Base-by-base conservation (phyloP, 2,329 filamentous ascomycete genomes). In the Cladobotryum protrusum region DNA sequence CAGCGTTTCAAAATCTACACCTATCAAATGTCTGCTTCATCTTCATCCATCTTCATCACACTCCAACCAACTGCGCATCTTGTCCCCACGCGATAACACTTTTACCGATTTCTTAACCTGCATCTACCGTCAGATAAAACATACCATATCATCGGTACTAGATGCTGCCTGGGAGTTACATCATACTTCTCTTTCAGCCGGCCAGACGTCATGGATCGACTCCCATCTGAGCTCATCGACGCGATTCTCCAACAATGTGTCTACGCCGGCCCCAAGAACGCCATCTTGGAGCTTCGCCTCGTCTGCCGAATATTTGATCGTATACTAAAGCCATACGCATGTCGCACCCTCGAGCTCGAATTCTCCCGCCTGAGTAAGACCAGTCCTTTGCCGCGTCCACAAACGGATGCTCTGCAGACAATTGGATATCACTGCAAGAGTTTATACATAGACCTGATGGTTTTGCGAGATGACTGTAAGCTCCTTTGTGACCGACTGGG, bases 381-480 rank as follows among this genome's bases (percentile, higher is more conserved):
- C 45, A 68, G 61, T 56, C 62, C 55, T 32, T 55, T 59, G 14
- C 55, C 54, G 15, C 68, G 61, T 4, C 70, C 67, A 1, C 61
- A 67, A 45, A 52, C 67, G n/a, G 65, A 68, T 57, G 69, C 68
- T 6, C 59, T 78, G n/a, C 66, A 69, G 54, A 71, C 69, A 2
- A 67, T 76, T 45, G 75, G 72, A 2, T 66, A 68, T 29, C 63
- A 74, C n/a, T 76, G 73, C 65, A 71, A 71, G 55, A 71, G 73
- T 29, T 57, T 79, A 4, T 76, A 73, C 51, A 65, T 79, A 43
- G 76, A 79, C 57, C 62, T 79, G 59, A 77, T 76, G 72, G 68
- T 77, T 14, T 61, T 79, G 35, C 70, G 76, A 55, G 76, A 79
- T 57, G 73, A 77, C 47, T 59, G 76, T 77, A 63, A 55, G 70